Percentiles rank a stretch among this genome's conserved stretches.
These are phyloP conservation scores for Neofusicoccum parvum DNA, from an alignment of 2,329 filamentous ascomycete species.

Conservation along the genomic window DNA sequence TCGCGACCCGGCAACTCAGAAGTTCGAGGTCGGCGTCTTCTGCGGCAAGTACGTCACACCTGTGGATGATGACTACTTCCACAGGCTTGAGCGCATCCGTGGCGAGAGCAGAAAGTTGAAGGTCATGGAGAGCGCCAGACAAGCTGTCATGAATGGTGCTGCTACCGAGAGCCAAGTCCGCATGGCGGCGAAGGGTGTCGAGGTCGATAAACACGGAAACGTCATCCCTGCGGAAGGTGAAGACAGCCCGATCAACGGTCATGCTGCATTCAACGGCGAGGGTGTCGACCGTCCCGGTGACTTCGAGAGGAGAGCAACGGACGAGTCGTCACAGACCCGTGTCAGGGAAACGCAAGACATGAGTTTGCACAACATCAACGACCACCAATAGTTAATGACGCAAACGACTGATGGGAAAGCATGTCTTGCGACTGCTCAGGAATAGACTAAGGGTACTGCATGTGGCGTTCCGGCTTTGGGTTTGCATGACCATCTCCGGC, in stretches of 20 bases:
- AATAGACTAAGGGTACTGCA: not conserved
- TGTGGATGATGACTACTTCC: constrained; percentile 78
- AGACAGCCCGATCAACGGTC: constrained; percentile 26
- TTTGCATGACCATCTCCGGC: not conserved
- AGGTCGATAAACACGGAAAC: constrained; percentile 58
- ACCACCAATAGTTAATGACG: constrained; percentile 29
- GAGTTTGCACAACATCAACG: constrained; percentile 59
- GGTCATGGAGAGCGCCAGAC: constrained; percentile 64
- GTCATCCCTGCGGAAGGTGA: constrained; percentile 53
- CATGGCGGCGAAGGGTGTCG: constrained; percentile 64
- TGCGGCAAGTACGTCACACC: constrained; percentile 83
- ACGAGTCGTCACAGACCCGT: constrained; percentile 41
- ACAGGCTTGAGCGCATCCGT: constrained; percentile 72
- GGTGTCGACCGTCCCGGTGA: constrained; percentile 24
- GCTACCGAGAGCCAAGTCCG: constrained; percentile 63
- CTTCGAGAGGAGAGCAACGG: constrained; percentile 31
- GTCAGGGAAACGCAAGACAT: constrained; percentile 59
- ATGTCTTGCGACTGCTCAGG: not conserved
- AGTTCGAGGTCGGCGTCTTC: constrained; percentile 92
- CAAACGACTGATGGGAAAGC: not conserved
- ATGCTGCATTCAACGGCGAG: constrained; percentile 25
- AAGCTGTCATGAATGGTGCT: constrained; percentile 64
- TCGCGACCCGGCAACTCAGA: constrained; percentile 55
- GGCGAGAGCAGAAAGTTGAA: constrained; percentile 71
- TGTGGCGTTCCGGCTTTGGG: not conserved